These are phyloP conservation scores for Pseudoneurospora amorphoporcata DNA, from an alignment of 495 filamentous ascomycete species.

Conservation along the genomic window DNA sequence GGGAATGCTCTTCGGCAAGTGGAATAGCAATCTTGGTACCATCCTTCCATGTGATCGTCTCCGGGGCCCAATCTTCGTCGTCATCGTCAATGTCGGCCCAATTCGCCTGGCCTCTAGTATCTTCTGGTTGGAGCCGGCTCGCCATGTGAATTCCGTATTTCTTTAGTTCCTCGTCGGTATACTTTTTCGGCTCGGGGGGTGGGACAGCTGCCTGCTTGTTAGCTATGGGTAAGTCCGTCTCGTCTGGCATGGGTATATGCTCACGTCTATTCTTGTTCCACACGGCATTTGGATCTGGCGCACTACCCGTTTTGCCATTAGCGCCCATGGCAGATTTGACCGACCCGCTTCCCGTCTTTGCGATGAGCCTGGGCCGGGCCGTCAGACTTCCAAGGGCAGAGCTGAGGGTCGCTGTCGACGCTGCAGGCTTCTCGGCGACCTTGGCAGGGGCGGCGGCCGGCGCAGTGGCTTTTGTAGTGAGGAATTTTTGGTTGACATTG, in stretches of 20 bases:
- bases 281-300: slow-evolving; percentile 60
- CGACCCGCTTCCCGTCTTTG: slow-evolving; percentile 41
- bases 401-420: slow-evolving; percentile 21
- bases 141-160: slow-evolving; percentile 96
- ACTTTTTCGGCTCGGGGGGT: slow-evolving; percentile 74
- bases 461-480: slow-evolving; percentile 45
- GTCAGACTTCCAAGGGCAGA: slow-evolving; percentile 31
- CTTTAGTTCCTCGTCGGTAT: slow-evolving; percentile 95
- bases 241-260: neutral
- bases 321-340: slow-evolving; percentile 41
- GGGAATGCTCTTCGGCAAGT: slow-evolving; percentile 41
- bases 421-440: slow-evolving; percentile 33
- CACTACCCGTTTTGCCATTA: slow-evolving; percentile 44
- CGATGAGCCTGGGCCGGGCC: slow-evolving; percentile 42
- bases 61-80: slow-evolving; percentile 95
- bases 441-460: slow-evolving; percentile 34
- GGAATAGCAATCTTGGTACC: slow-evolving; percentile 84
- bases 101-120: slow-evolving; percentile 62
- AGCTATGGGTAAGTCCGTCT: neutral
- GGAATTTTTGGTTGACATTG: slow-evolving; percentile 83
- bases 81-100: slow-evolving; percentile 99
- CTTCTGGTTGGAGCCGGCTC: slow-evolving; percentile 75
- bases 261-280: slow-evolving; percentile 98
- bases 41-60: slow-evolving; percentile 94
- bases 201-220: slow-evolving; percentile 48